Base-by-base conservation (phyloP, 345 rosid species). In the Jatropha curcas region DNA sequence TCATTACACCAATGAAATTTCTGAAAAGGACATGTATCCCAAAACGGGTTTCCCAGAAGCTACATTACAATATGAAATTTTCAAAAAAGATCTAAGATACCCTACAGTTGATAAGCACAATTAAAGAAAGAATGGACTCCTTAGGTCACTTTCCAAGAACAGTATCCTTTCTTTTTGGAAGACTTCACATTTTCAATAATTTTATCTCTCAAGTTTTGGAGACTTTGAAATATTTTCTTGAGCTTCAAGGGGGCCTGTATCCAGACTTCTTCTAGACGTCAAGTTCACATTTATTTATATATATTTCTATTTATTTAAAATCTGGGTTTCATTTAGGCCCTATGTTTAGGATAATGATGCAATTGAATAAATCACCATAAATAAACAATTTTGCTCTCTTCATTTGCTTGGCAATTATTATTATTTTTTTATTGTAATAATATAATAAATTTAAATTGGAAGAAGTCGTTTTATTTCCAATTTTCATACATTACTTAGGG, bases 181-280 rank as follows among this genome's bases (percentile, higher is more conserved):
- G 79, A 76, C 77, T 75, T 57, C 71, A 31, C 50, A 37, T 33
- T 7, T 55, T 43, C 41, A 65, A 46, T 28, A 35, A 10, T 31
- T 31, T 20, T 31, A 30, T 67, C 71, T 61, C 74, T n/a, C 25
- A 10, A n/a, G 73, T 65, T 74, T 60, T 20, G 62, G 46, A 62
- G 78, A 76, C 78, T 68, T 24, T 30, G 62, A 63, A 58, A 31
- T 27, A 7, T 71, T 80, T 60, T 62, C 67, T 71, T 45, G 60
- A 56, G 74, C 70, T 76, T 79, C 82, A 69, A 75, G 81, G 90
- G 86, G 82, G 83, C 77, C 73, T 87, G 93, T 51, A 90, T 72
- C 83, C 75, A 61, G 87, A 77, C 83, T 66, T 19, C 58, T 80
- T 77, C 84, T 77, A 78, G 60, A 71, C 52, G 75, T 71, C 56